Evolutionary conservation across 139 green algal species (phyloP), one percentile per base, ranked within the genome.

Genomic region (Chlorella sp.): DNA sequence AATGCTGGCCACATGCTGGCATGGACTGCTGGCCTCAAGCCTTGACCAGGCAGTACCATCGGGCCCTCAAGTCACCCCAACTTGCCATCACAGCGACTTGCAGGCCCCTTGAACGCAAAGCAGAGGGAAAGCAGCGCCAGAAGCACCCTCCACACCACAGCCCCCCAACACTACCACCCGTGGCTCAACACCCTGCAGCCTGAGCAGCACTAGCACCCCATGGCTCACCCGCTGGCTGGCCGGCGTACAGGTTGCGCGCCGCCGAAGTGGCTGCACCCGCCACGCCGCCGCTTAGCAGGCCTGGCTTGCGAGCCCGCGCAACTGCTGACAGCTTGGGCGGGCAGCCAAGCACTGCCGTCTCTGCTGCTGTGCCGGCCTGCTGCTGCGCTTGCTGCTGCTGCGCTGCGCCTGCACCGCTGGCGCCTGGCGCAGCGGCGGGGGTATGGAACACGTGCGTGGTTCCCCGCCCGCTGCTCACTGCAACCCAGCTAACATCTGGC

Each of bases 391-490:
- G 32, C 41, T 39, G 63, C 11, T 13, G 20, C 55, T 81, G 30
- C 26, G 7, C 3, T 6, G 1, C 13, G 44, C 41, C n/a, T 62
- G 62, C 41, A 18, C 26, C 47, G 20, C 20, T 6, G n/a, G 73
- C 81, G 64, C 71, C 84, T 21, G 76, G 81, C 6, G 80, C 80
- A 3, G 82, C 76, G 32, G 74, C 86, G 23, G 60, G 47, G 9
- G 92, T 83, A 51, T 83, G 85, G 76, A 88, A 94, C 6, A 94
- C 17, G 73, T 94, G 91, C 0, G 89, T 90, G 67, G 91, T 94
- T 86, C 88, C 91, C 0, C 89, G 86, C 23, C 83, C 81, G 68
- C 86, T 90, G 74, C 57, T 86, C 34, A 88, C 91, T 0, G 82
- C 82, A 28, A 93, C 75, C 91, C 91, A 91, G 23, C 20, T 28